Conservation (phyloP, 768 basidiomycete species). For the Suillus clintonianus region DNA sequence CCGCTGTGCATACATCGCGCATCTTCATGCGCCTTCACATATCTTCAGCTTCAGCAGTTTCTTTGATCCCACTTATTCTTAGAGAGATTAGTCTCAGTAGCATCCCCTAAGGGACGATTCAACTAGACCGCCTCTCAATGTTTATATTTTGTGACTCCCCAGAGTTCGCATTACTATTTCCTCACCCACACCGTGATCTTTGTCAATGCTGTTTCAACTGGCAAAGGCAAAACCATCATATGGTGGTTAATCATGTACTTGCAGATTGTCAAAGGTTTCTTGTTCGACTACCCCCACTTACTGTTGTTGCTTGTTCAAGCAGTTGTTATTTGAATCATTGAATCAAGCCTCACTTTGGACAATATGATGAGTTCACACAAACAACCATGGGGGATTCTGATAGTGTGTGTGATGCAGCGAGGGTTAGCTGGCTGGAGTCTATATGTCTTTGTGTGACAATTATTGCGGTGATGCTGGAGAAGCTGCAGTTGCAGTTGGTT, state of each 20-base stretch:
- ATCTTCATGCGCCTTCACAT: too few relatives aligned
- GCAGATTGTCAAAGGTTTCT: slow-evolving; percentile 84
- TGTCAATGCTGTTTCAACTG: slow-evolving; percentile 75
- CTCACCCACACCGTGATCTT: too few relatives aligned
- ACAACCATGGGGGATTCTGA: slow-evolving; percentile 69
- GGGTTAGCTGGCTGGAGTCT: slow-evolving; percentile 87
- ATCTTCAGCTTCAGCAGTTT: too few relatives aligned
- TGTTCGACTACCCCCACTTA: slow-evolving; percentile 82
- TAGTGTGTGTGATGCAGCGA: slow-evolving; percentile 64
- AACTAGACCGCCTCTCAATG: too few relatives aligned
- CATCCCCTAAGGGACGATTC: too few relatives aligned
- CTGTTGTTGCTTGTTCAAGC: slow-evolving; percentile 82
- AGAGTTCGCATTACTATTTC: too few relatives aligned
- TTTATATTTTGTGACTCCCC: too few relatives aligned
- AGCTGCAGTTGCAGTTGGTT: slow-evolving; percentile 78
- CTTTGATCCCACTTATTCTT: too few relatives aligned
- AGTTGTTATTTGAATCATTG: slow-evolving; percentile 94
- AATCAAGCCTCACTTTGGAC: slow-evolving; percentile 92
- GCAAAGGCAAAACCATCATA: slow-evolving; percentile 85
- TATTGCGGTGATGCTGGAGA: slow-evolving; percentile 86
- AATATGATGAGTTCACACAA: slow-evolving; percentile 82
- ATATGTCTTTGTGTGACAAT: slow-evolving; percentile 90
- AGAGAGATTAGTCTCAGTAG: too few relatives aligned
- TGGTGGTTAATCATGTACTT: slow-evolving; percentile 95
- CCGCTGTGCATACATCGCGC: too few relatives aligned